Evolutionary conservation across 192 early-diverging fungal species (phyloP).

Genomic region (Backusella psychrophila): DNA sequence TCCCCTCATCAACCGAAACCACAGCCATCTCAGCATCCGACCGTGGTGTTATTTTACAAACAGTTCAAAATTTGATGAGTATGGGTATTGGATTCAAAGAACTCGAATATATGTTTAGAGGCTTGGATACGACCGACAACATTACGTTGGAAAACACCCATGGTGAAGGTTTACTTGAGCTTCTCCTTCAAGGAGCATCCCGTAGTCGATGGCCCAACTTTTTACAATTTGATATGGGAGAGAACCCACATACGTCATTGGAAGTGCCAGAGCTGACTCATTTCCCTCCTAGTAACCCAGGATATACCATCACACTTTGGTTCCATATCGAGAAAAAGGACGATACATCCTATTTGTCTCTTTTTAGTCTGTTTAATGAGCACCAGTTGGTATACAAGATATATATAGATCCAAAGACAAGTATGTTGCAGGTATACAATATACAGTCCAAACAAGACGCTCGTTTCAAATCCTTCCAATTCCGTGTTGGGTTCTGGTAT

Average conservation of each 20-base stretch:
- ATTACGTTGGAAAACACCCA: constrained; percentile 29
- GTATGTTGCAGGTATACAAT: constrained; percentile 42
- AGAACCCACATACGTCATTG: constrained; percentile 33
- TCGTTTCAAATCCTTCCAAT: constrained; percentile 51
- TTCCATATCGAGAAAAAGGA: constrained; percentile 60
- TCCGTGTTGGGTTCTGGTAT: constrained; percentile 60
- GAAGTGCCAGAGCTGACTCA: constrained; percentile 40
- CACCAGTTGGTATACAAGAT: constrained; percentile 38
- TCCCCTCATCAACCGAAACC: constrained; percentile 11
- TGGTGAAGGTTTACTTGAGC: constrained; percentile 39
- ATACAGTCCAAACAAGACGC: constrained; percentile 38
- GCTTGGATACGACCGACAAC: constrained; percentile 21
- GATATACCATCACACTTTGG: constrained; percentile 62
- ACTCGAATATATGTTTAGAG: constrained; percentile 56
- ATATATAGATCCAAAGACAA: constrained; percentile 42
- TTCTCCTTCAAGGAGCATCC: constrained; percentile 48
- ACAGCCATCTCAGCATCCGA: neutral
- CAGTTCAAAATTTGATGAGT: constrained; percentile 49
- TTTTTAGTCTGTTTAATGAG: constrained; percentile 46
- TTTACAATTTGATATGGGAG: constrained; percentile 53
- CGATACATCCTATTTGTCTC: constrained; percentile 32
- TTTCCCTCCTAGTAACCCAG: constrained; percentile 55
- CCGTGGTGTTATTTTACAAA: constrained; percentile 26
- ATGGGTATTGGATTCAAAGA: constrained; percentile 54
- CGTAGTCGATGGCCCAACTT: constrained; percentile 60